Conservation (phyloP, 768 basidiomycete species). For the Tylopilus rubrobrunneus region DNA sequence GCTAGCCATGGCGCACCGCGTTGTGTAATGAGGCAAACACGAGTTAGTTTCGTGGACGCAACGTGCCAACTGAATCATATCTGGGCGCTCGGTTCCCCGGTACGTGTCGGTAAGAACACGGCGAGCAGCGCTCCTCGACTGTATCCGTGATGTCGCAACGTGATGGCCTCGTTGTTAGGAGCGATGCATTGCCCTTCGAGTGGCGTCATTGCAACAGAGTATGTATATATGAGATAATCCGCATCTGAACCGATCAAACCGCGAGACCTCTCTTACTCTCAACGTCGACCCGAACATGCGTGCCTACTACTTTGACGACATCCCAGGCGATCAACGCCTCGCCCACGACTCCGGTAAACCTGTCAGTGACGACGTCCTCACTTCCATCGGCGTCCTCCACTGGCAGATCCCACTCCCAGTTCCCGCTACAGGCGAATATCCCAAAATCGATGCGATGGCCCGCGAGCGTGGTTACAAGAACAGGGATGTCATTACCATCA, state of each 20-base stretch:
- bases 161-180: too few relatives aligned
- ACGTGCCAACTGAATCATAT: slow-evolving; percentile 2
- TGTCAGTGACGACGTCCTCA: slow-evolving; percentile 48
- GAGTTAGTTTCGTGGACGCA: slow-evolving; percentile 6
- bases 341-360: slow-evolving; percentile 67
- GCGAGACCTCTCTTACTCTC: not conserved
- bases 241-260: not conserved
- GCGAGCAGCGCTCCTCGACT: too few relatives aligned
- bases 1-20: not conserved
- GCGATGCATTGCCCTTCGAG: too few relatives aligned
- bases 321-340: slow-evolving; percentile 76
- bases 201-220: not conserved
- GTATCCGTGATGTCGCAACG: not conserved
- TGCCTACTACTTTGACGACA: slow-evolving; percentile 70
- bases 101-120: not conserved
- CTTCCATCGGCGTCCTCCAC: slow-evolving; percentile 58
- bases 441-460: slow-evolving; percentile 59
- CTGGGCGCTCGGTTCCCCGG: not conserved
- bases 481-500: slow-evolving; percentile 74
- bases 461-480: slow-evolving; percentile 76
- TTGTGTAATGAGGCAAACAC: slow-evolving; percentile 4
- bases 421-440: slow-evolving; percentile 34
- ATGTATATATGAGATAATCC: not conserved
- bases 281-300: slow-evolving; percentile 43
- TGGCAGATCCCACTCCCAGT: slow-evolving; percentile 63